Evolutionary conservation across 805 yeast genomes (phyloP).

Genomic region (Candida maris): DNA sequence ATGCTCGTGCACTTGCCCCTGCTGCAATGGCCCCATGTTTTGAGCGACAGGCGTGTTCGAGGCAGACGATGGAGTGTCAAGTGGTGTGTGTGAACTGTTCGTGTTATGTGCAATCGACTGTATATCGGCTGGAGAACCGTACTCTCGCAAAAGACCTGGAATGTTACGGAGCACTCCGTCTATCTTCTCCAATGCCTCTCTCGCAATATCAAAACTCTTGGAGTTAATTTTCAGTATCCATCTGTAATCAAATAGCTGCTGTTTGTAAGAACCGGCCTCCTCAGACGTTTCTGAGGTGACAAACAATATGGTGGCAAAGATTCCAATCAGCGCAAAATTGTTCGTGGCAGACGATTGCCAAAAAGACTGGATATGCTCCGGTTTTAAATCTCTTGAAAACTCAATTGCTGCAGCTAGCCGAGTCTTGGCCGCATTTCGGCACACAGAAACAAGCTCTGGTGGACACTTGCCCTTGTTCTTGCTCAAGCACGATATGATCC

Average conservation of each 20-base stretch:
- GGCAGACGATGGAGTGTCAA: constrained; percentile 8
- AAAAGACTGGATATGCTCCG: constrained; percentile 81
- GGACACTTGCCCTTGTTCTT: constrained; percentile 35
- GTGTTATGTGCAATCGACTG: constrained; percentile 4
- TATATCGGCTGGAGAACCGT: constrained; percentile 10
- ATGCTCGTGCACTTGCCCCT: no score
- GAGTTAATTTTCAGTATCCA: constrained; percentile 73
- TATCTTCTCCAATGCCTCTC: constrained; percentile 66
- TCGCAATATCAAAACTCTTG: constrained; percentile 73
- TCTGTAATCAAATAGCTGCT: constrained; percentile 70
- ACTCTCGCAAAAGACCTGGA: constrained; percentile 54
- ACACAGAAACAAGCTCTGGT: constrained; percentile 55
- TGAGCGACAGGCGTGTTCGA: constrained; percentile 7
- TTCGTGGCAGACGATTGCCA: constrained; percentile 85
- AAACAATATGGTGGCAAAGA: constrained; percentile 78
- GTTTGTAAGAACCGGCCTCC: constrained; percentile 62
- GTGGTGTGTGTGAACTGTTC: constrained; percentile 5
- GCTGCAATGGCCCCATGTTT: no score
- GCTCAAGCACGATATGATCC: constrained; percentile 57
- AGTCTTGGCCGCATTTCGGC: constrained; percentile 82
- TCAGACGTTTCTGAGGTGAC: constrained; percentile 60
- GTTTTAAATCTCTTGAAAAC: constrained; percentile 67
- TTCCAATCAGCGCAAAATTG: constrained; percentile 78
- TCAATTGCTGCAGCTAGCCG: constrained; percentile 79
- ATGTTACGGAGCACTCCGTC: constrained; percentile 71